phyloP scores from a whole-genome alignment of 1,284 basidiomycete species.

The Sanguinoderma infundibulare region DNA sequence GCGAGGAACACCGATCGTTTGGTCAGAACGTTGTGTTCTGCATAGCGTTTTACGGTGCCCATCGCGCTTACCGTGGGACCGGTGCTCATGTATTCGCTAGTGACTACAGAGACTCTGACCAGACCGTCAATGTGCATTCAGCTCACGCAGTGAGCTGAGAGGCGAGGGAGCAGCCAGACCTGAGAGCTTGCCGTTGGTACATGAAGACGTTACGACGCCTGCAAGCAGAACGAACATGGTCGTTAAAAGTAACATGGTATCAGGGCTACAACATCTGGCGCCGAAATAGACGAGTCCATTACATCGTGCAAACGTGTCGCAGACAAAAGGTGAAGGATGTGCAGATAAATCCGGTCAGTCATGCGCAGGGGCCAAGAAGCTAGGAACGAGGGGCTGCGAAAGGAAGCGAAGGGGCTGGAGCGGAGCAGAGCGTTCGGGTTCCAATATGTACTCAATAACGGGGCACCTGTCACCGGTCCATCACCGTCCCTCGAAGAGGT shows the following conservation, averaged over 20 bases:
- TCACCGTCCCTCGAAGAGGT: conserved; percentile 84
- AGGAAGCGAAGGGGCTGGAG: not conserved
- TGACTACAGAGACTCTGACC: too few relatives aligned
- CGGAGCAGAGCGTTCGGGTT: not conserved
- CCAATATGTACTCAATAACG: not conserved
- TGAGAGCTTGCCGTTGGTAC: too few relatives aligned
- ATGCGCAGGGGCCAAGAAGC: not conserved
- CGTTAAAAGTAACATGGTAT: conserved; percentile 20
- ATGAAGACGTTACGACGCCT: too few relatives aligned
- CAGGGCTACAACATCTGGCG: conserved; percentile 16
- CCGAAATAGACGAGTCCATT: not conserved
- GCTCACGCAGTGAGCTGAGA: too few relatives aligned
- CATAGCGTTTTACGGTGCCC: too few relatives aligned
- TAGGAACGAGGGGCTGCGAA: not conserved
- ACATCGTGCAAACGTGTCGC: not conserved
- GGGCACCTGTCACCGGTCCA: too few relatives aligned
- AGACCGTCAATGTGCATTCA: too few relatives aligned
- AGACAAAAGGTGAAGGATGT: not conserved
- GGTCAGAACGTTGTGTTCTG: too few relatives aligned
- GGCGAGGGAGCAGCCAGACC: too few relatives aligned
- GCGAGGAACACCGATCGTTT: not conserved
- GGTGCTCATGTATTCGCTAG: not conserved
- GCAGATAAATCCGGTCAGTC: not conserved
- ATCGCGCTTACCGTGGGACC: too few relatives aligned
- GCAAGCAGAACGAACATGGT: too few relatives aligned